A percentile compares a stretch with the other conserved stretches of the same genome.
Evolutionary conservation across 2,329 filamentous ascomycete genomes (phyloP).

Genomic region (Paracorniculantispora psalliotae): DNA sequence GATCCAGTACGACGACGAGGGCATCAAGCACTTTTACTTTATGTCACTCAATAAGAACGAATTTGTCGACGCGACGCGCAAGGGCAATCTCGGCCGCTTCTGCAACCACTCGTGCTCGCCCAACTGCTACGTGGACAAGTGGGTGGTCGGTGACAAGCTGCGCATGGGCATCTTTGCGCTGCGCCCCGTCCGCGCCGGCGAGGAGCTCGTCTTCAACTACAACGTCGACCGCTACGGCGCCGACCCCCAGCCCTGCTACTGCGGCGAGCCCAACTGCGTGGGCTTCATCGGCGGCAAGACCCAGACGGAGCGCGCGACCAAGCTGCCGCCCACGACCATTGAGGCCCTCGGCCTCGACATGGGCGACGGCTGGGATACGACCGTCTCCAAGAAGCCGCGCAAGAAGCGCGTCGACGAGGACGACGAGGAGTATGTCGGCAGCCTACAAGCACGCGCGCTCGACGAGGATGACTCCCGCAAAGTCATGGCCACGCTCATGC

Average conservation of each 20-base stretch:
- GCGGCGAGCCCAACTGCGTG: slow-evolving; percentile 87
- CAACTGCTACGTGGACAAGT: slow-evolving; percentile 99
- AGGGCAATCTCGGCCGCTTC: slow-evolving; percentile 91
- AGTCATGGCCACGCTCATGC: slow-evolving; percentile 94
- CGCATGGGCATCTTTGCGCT: slow-evolving; percentile 98
- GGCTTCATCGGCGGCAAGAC: slow-evolving; percentile 97
- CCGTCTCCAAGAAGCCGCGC: slow-evolving; percentile 81
- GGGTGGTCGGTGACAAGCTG: slow-evolving; percentile 94
- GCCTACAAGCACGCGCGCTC: slow-evolving; percentile 72
- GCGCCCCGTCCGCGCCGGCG: slow-evolving; percentile 76
- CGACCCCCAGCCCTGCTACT: slow-evolving; percentile 95
- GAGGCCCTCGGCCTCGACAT: slow-evolving; percentile 95
- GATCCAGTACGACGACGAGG: slow-evolving; percentile 89
- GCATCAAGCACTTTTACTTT: slow-evolving; percentile 99
- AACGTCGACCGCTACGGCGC: slow-evolving; percentile 98
- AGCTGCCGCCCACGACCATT: slow-evolving; percentile 81
- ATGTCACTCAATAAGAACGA: slow-evolving; percentile 97
- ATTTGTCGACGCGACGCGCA: slow-evolving; percentile 96
- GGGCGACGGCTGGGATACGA: slow-evolving; percentile 84
- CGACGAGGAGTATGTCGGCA: slow-evolving; percentile 93
- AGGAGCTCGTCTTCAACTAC: slow-evolving; percentile 98
- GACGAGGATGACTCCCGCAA: slow-evolving; percentile 82
- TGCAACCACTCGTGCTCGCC: slow-evolving; percentile 99
- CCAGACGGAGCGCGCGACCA: slow-evolving; percentile 91
- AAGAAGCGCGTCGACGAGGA: slow-evolving; percentile 91